Evolutionary conservation across 2,329 filamentous ascomycete genomes (phyloP).

Genomic region (Reticulascus tulasneorum): DNA sequence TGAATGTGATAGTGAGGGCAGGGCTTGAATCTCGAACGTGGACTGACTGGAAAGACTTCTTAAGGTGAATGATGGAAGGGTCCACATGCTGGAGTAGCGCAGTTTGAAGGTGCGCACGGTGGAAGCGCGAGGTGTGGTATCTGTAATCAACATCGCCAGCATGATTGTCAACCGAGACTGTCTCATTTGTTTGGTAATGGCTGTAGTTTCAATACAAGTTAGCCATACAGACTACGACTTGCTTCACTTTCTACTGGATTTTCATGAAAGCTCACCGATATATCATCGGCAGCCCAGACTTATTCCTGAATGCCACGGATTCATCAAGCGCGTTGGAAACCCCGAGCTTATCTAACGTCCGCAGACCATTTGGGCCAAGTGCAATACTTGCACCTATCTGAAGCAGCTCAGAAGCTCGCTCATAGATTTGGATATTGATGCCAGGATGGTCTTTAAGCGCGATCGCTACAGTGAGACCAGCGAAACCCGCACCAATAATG

Average conservation of each 20-base stretch:
- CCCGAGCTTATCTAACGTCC: slow-evolving; percentile 46
- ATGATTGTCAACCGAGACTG: slow-evolving; percentile 38
- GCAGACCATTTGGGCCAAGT: slow-evolving; percentile 49
- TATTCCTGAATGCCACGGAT: slow-evolving; percentile 34
- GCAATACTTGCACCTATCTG: slow-evolving; percentile 46
- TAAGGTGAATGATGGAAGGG: slow-evolving; percentile 34
- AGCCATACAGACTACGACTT: too few relatives aligned
- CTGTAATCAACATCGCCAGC: slow-evolving; percentile 29
- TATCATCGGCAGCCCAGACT: slow-evolving; percentile 39
- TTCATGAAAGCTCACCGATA: slow-evolving; percentile 29
- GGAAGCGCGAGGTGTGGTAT: slow-evolving; percentile 41
- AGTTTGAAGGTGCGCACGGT: slow-evolving; percentile 45
- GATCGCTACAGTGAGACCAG: slow-evolving; percentile 43
- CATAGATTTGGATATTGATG: slow-evolving; percentile 45
- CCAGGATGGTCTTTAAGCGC: slow-evolving; percentile 36
- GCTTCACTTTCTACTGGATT: neutral
- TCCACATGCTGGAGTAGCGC: slow-evolving; percentile 42
- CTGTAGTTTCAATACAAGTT: slow-evolving; percentile 15
- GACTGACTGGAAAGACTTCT: slow-evolving; percentile 35
- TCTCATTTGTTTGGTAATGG: slow-evolving; percentile 39
- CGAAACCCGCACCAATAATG: slow-evolving; percentile 48
- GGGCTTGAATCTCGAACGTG: slow-evolving; percentile 20
- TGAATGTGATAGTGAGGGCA: slow-evolving; percentile 37
- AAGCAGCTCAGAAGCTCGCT: slow-evolving; percentile 40
- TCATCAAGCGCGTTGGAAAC: slow-evolving; percentile 40